Base-by-base conservation (phyloP, 2,329 filamentous ascomycete species). In the Penicillium sp. region DNA sequence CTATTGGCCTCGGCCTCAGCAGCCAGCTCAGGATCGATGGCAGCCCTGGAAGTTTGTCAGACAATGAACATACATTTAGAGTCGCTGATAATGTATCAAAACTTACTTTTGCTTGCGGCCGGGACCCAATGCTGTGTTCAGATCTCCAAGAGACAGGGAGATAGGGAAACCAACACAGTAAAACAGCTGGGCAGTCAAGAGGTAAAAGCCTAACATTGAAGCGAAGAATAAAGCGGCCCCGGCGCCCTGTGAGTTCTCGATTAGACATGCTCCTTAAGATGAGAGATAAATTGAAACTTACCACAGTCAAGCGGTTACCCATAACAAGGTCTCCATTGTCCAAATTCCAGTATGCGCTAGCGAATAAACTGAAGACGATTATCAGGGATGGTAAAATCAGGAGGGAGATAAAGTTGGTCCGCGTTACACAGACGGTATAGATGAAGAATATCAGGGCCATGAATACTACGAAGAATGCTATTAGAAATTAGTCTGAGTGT, bases 381-480 rank as follows among this genome's bases (percentile, higher is more conserved):
- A 55, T 39, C n/a, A 55, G 46, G 14, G 44, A 40, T 14, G 39
- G 18, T 38, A 55, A 55, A 16, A 55, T 49, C 5, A 35, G 9
- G 13, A 52, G 45, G 22, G 36, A 52, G 4, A 51, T 28, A n/a
- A 51, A 4, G 38, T 55, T 55, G 8, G 46, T 51, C 5, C 53
- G 53, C 9, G 53, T 51, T 46, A 49, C 53, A 30, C 53, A 55
- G 20, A 55, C 22, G 7, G 44, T 49, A 40, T 55, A 55, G 30
- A 55, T 52, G 4, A 52, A 13, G 48, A 55, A 52, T 22, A 55
- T 33, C 11, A 55, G 10, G 27, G 35, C 53, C 53, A 55, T 55
- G 36, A 52, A 55, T 27, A 55, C 4, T 18, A 55, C 49, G 45
- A 55, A 55, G 38, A 52, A 55, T 22, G 53, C 53, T 55, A 22